Conservation (phyloP, 129 eudicot genomes). For the Flaveria trinervia region DNA sequence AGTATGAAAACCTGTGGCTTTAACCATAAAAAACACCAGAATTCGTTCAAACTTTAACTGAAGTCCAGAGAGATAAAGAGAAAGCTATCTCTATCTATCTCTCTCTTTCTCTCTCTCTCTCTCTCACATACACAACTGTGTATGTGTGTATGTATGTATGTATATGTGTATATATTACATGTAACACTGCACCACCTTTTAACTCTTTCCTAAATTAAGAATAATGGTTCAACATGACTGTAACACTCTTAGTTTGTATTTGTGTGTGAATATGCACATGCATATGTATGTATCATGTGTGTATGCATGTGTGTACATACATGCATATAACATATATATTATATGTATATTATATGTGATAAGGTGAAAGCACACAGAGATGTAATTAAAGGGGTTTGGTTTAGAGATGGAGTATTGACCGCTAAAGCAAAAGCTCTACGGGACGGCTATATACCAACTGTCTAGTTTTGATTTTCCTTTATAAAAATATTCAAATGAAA, state of each 20-base stretch:
- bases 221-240: slow-evolving; percentile 11
- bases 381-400: not conserved
- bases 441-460: slow-evolving; percentile 19
- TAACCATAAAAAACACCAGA: slow-evolving; percentile 63
- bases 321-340: not conserved
- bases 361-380: not conserved
- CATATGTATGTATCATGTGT: not conserved
- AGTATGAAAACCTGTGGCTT: slow-evolving; percentile 45
- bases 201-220: slow-evolving; percentile 49
- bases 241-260: not conserved
- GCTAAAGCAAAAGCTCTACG: slow-evolving; percentile 17
- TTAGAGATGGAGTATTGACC: slow-evolving; percentile 7
- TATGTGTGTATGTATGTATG: not conserved
- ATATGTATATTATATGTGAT: not conserved
- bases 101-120: not conserved
- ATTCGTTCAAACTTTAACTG: slow-evolving; percentile 64
- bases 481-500: not conserved
- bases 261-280: slow-evolving; percentile 12
- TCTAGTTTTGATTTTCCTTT: slow-evolving; percentile 3
- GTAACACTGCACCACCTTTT: slow-evolving; percentile 35
- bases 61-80: slow-evolving; percentile 68
- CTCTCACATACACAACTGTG: not conserved
- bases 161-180: not conserved
- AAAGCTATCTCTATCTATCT: slow-evolving; percentile 34
- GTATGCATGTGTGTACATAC: not conserved